A percentile compares a stretch with the other conserved stretches of the same genome.
phyloP scores from a whole-genome alignment of 441 rosid species.

The Kokia cookei region DNA sequence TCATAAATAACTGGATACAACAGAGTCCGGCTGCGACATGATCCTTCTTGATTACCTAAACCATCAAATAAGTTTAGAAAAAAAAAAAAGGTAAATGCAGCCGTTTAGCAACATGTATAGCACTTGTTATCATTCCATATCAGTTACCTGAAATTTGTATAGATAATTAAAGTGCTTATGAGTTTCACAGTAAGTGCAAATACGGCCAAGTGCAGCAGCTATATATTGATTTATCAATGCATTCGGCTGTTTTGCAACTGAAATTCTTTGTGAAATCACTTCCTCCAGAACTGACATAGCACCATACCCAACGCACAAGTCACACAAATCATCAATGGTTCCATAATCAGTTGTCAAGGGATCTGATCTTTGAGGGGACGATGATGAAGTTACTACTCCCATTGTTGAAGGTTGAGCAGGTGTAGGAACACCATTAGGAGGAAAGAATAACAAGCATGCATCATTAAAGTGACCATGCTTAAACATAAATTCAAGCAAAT shows the following conservation, averaged over 20 bases:
- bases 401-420: slow-evolving; percentile 62
- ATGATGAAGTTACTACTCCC: slow-evolving; percentile 62
- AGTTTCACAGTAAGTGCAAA: slow-evolving; percentile 82
- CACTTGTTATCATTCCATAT: too few relatives aligned
- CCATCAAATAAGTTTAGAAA: slow-evolving; percentile 7
- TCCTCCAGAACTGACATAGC: slow-evolving; percentile 86
- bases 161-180: slow-evolving; percentile 92
- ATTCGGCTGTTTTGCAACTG: slow-evolving; percentile 57
- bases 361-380: slow-evolving; percentile 91
- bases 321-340: slow-evolving; percentile 85
- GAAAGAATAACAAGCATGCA: slow-evolving; percentile 89
- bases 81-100: background rate
- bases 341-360: slow-evolving; percentile 94
- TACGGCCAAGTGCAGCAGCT: slow-evolving; percentile 66
- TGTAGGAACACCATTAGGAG: slow-evolving; percentile 63
- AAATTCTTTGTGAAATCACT: slow-evolving; percentile 68
- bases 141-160: slow-evolving; percentile 76
- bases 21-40: slow-evolving; percentile 95
- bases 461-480: slow-evolving; percentile 85
- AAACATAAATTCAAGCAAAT: slow-evolving; percentile 86
- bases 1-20: slow-evolving; percentile 92
- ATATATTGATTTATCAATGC: slow-evolving; percentile 58
- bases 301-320: slow-evolving; percentile 74
- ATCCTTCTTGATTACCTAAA: slow-evolving; percentile 93
- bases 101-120: too few relatives aligned